Base-by-base conservation (phyloP, 495 filamentous ascomycete genomes). In the Neurospora sp. region DNA sequence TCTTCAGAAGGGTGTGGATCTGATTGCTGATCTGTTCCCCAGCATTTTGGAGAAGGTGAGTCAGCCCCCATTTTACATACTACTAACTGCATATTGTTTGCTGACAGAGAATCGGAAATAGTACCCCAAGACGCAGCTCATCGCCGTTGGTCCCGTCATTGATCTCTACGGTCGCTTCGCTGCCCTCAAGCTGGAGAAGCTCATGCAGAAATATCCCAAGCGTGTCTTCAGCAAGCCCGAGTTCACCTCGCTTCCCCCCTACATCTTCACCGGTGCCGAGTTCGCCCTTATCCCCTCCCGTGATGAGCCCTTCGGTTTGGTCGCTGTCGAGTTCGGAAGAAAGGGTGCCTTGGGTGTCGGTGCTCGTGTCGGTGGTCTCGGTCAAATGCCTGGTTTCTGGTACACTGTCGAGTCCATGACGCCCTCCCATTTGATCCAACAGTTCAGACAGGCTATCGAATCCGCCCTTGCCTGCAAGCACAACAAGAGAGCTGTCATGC, bases 371-470 rank as follows among this genome's bases (percentile, higher is more conserved):
- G 86, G 86, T 83, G 90, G 90, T 80, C 84, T 94, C 39, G 91
- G 91, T 3, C 89, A 92, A 74, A 93, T 93, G 90, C 91, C 91
- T n/a, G 91, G 92, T 42, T 93, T 88, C 85, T 91, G 89, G 89
- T 90, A 86, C 76, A 93, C 85, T 73, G 86, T 82, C 71, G 92
- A 94, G 80, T 91, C 89, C 0, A 91, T 86, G 12, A 89, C 89
- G 3, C 90, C 90, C 1, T 86, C 86, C 16, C 92, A 94, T 81
- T 78, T 93, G 18, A 79, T 93, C 53, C 88, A 89, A 44, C 92
- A 94, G 78, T 93, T 93, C 81, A 90, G 87, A 74, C 82, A 86
- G 70, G 89, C 91, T 18, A 91, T 93, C 73, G 81, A 87, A 31
- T 88, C 86, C 38, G 91, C 91, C 0, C 79, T 94, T 71, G 87